Base-by-base conservation (phyloP, 768 basidiomycete species). In the Gloeopeniophorella convolvens region DNA sequence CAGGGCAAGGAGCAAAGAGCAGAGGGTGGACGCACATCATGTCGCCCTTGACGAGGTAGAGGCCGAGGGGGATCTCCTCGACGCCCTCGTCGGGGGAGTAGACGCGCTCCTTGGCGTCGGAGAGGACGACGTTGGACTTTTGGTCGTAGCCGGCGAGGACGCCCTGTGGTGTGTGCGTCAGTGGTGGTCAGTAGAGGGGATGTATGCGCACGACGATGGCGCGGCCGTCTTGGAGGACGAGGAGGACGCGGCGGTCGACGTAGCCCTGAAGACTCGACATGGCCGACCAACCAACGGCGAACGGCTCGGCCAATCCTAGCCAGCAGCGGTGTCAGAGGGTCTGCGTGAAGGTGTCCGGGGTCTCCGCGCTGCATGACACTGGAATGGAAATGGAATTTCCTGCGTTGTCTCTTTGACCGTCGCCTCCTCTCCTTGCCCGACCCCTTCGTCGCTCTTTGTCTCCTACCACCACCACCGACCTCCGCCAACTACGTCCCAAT, bases 41-140 rank as follows among this genome's bases (percentile, higher is more conserved):
- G 65, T 99, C 96, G 3, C 96, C 96, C 62, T 97, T 93, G 64
- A 99, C 92, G 62, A 99, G 83, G 68, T 99, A 98, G 37, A 98
- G 74, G 0, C 96, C 96, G 21, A 98, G 74, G 0, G 91, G 88
- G 9, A 93, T 82, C 73, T 97, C 93, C 68, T 97, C 90, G 23
- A 96, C 92, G 33, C 88, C 87, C 61, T 89, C 89, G 13, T 99
- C 96, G 45, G 79, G 68, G 62, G 85, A 89, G 66, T 89, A 98
- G 28, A 97, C 83, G 59, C 95, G 83, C 65, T 99, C 96, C 63
- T 86, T 90, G 50, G 85, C 88, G 64, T 94, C 89, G 12, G 94
- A 85, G 49, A 99, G 80, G 58, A 99, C 92, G 62, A 98, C 80
- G 67, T 98, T 98, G 27, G 91, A 91, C 68, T 90, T 91, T 68